Evolutionary conservation across 495 filamentous ascomycete genomes (phyloP).

Genomic region (Tuber melanosporum): DNA sequence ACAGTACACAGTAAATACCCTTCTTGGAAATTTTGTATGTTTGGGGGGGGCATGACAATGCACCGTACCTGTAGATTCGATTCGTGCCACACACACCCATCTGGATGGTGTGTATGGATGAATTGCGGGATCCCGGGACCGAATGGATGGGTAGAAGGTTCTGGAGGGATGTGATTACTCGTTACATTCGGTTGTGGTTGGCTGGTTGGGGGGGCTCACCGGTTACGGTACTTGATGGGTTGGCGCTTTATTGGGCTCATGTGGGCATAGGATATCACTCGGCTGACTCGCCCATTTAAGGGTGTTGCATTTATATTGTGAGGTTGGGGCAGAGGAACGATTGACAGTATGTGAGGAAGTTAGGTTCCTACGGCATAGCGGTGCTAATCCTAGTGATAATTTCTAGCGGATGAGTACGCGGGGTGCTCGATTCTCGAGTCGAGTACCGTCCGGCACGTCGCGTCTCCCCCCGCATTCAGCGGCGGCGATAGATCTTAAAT

Average conservation of each 20-base stretch:
- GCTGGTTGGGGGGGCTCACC: neutral
- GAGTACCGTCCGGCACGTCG: neutral
- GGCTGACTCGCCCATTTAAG: neutral
- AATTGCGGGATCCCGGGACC: neutral
- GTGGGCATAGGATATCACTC: neutral
- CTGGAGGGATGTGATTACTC: neutral
- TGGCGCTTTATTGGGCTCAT: neutral
- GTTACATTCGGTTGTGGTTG: neutral
- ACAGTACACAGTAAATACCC: neutral
- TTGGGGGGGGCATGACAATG: neutral
- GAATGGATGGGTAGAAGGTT: neutral
- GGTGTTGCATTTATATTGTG: neutral
- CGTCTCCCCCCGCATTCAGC: neutral
- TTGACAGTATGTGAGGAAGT: neutral
- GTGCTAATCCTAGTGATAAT: neutral
- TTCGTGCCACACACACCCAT: neutral
- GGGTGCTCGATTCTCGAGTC: neutral
- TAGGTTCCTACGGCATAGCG: no score
- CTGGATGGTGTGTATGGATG: neutral
- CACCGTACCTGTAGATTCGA: neutral
- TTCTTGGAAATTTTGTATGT: neutral
- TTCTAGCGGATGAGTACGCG: neutral
- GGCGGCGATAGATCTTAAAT: no score
- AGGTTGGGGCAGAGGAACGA: neutral
- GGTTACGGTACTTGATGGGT: neutral